These are phyloP conservation scores for Ceratocystis colombiana DNA, from an alignment of 2,329 filamentous ascomycete genomes.

Conservation along the genomic window DNA sequence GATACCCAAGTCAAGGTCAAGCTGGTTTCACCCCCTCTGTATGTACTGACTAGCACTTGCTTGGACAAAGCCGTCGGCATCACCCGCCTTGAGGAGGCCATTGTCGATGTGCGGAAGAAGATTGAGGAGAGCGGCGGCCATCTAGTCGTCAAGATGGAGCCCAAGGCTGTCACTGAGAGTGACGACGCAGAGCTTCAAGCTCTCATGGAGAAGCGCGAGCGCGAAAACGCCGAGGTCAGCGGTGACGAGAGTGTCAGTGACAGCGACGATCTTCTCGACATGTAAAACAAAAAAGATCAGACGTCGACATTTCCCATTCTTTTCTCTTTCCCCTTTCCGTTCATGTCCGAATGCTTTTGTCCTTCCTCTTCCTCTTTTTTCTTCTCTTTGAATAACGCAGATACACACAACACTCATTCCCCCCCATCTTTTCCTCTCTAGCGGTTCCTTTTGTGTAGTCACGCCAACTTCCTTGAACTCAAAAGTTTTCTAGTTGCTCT, in stretches of 20 bases:
- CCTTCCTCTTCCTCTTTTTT: not conserved
- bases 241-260: conserved; percentile 94
- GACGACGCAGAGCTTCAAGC: conserved; percentile 95
- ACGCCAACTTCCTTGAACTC: conserved; percentile 2
- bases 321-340: not conserved
- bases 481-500: conserved; percentile 8
- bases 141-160: conserved; percentile 92
- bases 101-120: conserved; percentile 70
- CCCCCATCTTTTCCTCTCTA: not conserved
- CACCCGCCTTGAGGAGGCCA: conserved; percentile 73
- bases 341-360: not conserved
- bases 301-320: conserved; percentile 17
- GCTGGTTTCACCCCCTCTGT: conserved; percentile 93
- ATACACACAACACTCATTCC: not conserved
- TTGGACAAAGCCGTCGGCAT: conserved; percentile 88
- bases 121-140: conserved; percentile 71
- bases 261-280: conserved; percentile 57
- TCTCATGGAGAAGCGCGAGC: conserved; percentile 97
- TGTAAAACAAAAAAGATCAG: conserved; percentile 13
- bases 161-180: conserved; percentile 97
- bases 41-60: conserved; percentile 91
- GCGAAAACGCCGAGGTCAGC: conserved; percentile 95
- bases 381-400: not conserved
- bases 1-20: conserved; percentile 96
- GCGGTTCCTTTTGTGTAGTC: conserved; percentile 6